Percentiles rank a stretch among this genome's conserved stretches.
Evolutionary conservation across 108 stramenopile species (phyloP).

Genomic region (Schizochytrium sp.): DNA sequence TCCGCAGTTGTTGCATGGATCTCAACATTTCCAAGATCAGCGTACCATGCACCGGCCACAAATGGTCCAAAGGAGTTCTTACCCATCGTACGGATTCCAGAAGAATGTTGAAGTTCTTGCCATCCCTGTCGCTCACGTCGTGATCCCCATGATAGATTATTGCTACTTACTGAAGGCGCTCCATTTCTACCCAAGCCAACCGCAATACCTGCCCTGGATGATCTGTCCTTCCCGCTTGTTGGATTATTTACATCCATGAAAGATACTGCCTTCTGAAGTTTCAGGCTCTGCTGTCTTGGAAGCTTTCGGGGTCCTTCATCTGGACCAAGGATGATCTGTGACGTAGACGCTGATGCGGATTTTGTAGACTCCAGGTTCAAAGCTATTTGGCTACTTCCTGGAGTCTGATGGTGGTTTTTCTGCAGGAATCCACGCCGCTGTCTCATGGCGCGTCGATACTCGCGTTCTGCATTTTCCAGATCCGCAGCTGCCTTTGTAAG

Average conservation of each 20-base stretch:
- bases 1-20: background rate
- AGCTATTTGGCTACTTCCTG: too few relatives aligned
- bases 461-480: background rate
- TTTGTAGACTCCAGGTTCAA: too few relatives aligned
- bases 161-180: background rate
- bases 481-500: background rate
- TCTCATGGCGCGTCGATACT: background rate
- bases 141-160: background rate
- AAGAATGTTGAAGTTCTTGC: background rate
- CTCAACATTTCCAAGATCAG: slow-evolving; percentile 10
- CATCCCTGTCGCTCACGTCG: slow-evolving; percentile 4
- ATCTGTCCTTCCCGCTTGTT: background rate
- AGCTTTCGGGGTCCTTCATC: background rate
- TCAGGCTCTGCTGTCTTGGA: background rate
- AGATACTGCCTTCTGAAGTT: background rate
- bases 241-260: background rate
- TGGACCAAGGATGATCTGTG: background rate
- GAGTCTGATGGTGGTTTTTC: background rate
- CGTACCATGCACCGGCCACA: slow-evolving; percentile 14
- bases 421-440: slow-evolving; percentile 1
- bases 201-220: too few relatives aligned
- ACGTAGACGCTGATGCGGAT: background rate
- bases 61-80: background rate
- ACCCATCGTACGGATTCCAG: background rate
- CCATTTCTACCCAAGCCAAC: too few relatives aligned